Base-by-base conservation (phyloP, 2,329 filamentous ascomycete genomes). In the Cladosporium sp. region DNA sequence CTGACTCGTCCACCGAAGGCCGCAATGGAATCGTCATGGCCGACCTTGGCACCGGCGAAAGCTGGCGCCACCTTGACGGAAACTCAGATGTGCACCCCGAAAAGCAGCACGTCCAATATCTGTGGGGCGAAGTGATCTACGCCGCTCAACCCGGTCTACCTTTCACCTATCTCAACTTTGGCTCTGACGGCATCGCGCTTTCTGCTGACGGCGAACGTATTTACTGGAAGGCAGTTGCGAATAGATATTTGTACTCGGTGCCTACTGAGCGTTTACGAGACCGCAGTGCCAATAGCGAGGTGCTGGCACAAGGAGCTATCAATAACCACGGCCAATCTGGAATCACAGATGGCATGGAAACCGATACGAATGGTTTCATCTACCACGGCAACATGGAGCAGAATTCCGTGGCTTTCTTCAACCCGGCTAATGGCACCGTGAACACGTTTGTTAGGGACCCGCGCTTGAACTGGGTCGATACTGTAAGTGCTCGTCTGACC, bases 341-440 rank as follows among this genome's bases (percentile, higher is more conserved):
- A 4, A 71, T 80, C 1, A 79, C 76, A 3, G 80, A 82, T 65
- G 80, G 81, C 0, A 74, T 82, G 47, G 80, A 83, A 66, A 81
- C 76, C 1, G 80, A 82, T 56, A 75, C 73, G 5, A 81, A 81
- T 61, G 76, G 74, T 0, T 70, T 76, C 51, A 74, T 83, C 25
- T 83, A 82, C 54, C 70, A 73, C 25, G 80, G 79, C 0, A 80
- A 80, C 58, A 75, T 78, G 61, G 81, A 83, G 69, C 73, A 78
- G 51, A 79, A 82, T 60, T 74, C 78, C 0, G 73, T 82, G 50
- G 69, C 71, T 20, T 71, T 78, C 15, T 82, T 76, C 66, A 77
- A 79, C 58, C 77, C 78, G 2, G 65, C 58, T 8, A 80, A 78
- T 66, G 78, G 75, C 5, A 77, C 74, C 0, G 72, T 76, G 17